Base-by-base conservation (phyloP, 257 asterid species). In the Scutellaria galericulata region DNA sequence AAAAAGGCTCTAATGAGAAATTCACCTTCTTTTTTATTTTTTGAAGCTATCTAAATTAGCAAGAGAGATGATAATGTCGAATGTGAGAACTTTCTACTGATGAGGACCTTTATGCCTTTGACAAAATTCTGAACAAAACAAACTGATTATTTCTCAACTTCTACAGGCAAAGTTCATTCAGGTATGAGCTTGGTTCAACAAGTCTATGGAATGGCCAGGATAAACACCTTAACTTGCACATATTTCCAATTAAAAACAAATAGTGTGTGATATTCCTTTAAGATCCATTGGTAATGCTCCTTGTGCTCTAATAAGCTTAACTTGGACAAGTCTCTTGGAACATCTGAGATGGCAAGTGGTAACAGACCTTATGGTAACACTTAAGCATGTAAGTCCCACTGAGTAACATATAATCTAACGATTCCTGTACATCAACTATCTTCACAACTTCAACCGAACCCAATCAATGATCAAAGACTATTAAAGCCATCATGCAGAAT, bases 1-100 rank as follows among this genome's bases (percentile, higher is more conserved):
- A 5, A 40, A 39, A 42, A 20, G 9, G 37, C 5, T 42, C 44
- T 51, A 24, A 57, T 27, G 10, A 18, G 74, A 31, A 52, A 42
- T 13, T 42, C 11, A 57, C 66, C 59, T 15, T 55, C 55, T 41
- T 40, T 22, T 56, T 22, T 42, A 13, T 4, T 27, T 12, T 5
- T 46, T 54, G 61, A 13, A 12, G 5, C 41, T 9, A 5, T 24
- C 7, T 41, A 39, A 65, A 13, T 22, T 41, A 31, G 2, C 20
- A n/a, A 20, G 52, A 55, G 44, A 11, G 8, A 58, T 45, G 42
- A 45, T 22, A 41, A 66, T 52, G 73, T 64, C 22, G 70, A 45
- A 64, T 46, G 44, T 7, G 18, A 42, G 39, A 42, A 18, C 22
- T 6, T 63, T 20, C 9, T 24, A 27, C 41, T 22, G 3, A 27